These are phyloP conservation scores for Cochlearia excelsa DNA, from an alignment of 345 rosid species.

Conservation along the genomic window DNA sequence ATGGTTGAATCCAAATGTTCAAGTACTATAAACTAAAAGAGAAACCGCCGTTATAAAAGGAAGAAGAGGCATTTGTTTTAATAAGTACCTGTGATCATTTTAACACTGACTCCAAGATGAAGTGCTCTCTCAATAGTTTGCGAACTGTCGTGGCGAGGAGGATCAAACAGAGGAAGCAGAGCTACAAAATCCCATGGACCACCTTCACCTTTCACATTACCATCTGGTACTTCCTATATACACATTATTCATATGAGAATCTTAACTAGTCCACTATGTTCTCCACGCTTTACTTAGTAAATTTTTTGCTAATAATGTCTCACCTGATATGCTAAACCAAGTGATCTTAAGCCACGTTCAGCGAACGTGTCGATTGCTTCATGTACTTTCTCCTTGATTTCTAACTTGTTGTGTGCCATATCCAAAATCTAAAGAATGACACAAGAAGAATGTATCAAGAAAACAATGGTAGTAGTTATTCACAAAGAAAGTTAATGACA, in stretches of 20 bases:
- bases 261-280: no score
- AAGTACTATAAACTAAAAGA: no score
- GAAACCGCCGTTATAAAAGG: no score
- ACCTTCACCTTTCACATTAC: constrained; percentile 54
- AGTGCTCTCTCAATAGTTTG: constrained; percentile 60
- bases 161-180: constrained; percentile 71
- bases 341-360: constrained; percentile 62
- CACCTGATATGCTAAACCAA: constrained; percentile 59
- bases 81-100: constrained; percentile 59
- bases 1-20: not conserved
- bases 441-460: not conserved
- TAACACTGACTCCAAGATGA: constrained; percentile 62
- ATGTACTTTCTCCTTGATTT: constrained; percentile 47
- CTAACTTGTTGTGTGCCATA: constrained; percentile 51
- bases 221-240: constrained; percentile 49
- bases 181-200: constrained; percentile 72
- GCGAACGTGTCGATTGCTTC: constrained; percentile 53
- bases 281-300: no score
- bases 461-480: not conserved
- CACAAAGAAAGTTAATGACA: not conserved
- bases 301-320: not conserved
- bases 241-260: no score
- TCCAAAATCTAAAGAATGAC: constrained; percentile 41
- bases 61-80: no score
- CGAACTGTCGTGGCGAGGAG: constrained; percentile 57